Conservation (phyloP, 345 rosid species). For the Eucalyptus erythrocorys region DNA sequence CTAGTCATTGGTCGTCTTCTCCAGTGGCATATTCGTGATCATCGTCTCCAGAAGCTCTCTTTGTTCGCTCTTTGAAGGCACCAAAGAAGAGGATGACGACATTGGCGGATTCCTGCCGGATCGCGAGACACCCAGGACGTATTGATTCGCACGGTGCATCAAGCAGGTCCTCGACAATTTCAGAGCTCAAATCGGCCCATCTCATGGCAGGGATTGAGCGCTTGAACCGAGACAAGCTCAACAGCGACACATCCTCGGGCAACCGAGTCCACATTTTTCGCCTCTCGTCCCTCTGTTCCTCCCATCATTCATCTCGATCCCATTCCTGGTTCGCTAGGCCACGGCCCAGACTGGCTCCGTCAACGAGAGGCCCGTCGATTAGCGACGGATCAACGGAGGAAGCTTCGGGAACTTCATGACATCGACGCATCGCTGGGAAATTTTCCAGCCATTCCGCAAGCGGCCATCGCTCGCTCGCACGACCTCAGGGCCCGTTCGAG, state of each 20-base stretch:
- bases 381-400: slow-evolving; percentile 54
- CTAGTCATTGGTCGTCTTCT: slow-evolving; percentile 33
- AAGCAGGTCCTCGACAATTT: slow-evolving; percentile 64
- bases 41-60: slow-evolving; percentile 59
- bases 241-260: slow-evolving; percentile 54
- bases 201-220: slow-evolving; percentile 52
- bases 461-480: slow-evolving; percentile 37
- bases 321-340: slow-evolving; percentile 31
- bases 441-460: slow-evolving; percentile 37
- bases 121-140: slow-evolving; percentile 70
- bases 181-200: slow-evolving; percentile 38
- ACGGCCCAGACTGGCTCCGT: not conserved
- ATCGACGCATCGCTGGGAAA: slow-evolving; percentile 50
- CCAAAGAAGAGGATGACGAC: slow-evolving; percentile 16
- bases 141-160: slow-evolving; percentile 52
- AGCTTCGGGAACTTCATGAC: slow-evolving; percentile 43
- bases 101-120: slow-evolving; percentile 53
- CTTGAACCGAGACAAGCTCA: slow-evolving; percentile 42
- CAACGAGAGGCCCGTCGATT: slow-evolving; percentile 80
- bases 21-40: slow-evolving; percentile 40
- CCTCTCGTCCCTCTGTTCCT: slow-evolving; percentile 15
- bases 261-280: slow-evolving; percentile 27
- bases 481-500: slow-evolving; percentile 48
- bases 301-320: slow-evolving; percentile 33
- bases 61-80: slow-evolving; percentile 54